phyloP scores from a whole-genome alignment of 2,329 filamentous ascomycete species.

The Claviceps sp. region DNA sequence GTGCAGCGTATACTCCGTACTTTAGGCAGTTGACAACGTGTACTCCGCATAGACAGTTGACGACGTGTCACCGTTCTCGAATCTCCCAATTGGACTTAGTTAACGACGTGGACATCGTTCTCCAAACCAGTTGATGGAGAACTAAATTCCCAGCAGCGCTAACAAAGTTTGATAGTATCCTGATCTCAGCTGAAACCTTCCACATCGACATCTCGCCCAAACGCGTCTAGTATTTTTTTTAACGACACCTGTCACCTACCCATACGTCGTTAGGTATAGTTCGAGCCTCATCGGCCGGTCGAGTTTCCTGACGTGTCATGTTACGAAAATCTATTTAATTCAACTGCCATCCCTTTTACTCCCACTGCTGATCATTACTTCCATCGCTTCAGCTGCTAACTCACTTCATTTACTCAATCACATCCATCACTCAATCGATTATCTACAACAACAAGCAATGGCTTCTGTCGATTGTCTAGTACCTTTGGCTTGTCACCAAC shows the following conservation, averaged over 20 bases:
- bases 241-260: background rate
- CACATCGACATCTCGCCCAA: conserved; percentile 1
- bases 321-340: background rate
- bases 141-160: background rate
- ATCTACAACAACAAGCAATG: background rate
- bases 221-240: background rate
- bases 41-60: too few relatives aligned
- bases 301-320: background rate
- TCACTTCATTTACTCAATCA: background rate
- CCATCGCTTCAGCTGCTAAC: too few relatives aligned
- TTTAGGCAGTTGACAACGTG: too few relatives aligned
- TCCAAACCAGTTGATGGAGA: background rate
- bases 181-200: background rate
- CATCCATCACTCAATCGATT: background rate
- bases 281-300: conserved; percentile 5
- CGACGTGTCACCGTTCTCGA: too few relatives aligned
- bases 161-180: background rate
- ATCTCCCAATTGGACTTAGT: too few relatives aligned
- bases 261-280: background rate
- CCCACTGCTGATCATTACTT: background rate
- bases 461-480: background rate
- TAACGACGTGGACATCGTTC: too few relatives aligned
- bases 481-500: background rate
- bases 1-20: too few relatives aligned
- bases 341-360: background rate